Evolutionary conservation across 306 rosid species (phyloP), one percentile per base, ranked within the genome.

Genomic region (Argentina anserina): DNA sequence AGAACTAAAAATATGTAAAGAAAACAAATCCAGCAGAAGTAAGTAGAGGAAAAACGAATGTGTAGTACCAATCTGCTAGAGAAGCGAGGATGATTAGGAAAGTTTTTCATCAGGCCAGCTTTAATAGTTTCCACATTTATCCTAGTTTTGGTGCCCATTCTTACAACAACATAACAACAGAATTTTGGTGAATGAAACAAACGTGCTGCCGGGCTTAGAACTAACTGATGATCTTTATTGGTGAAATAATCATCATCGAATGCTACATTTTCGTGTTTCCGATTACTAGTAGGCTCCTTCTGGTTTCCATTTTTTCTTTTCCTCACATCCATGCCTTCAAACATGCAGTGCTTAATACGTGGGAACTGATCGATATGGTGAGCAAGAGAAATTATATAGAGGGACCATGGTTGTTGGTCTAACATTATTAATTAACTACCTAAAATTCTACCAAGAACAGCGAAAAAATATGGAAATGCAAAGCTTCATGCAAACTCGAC

Each of bases 51-150:
- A 12, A 25, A 43, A n/a, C 33, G n/a, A 41, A 56, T 40, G 9
- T 18, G 52, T 46, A 46, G 9, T 79, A 85, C 96, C 81, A 78
- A 52, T 17, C 14, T 46, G 21, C 21, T 74, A 26, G 81, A 80
- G 86, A 89, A 87, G 65, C 86, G 83, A 53, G 92, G 90, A 68
- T 89, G 96, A 72, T 84, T 78, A 28, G 81, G 79, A 60, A 84
- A 40, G 75, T 84, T 79, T 21, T 80, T 76, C 21, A 42, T 49
- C 8, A 85, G 67, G 23, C 90, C 92, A 31, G 77, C 69, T 73
- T 75, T 87, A 4, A 87, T 59, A 53, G 75, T 64, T 25, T 67
- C 72, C 37, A 78, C 76, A 79, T 80, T 58, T 28, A 89, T 65
- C n/a, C 34, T 74, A 37, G 90, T 85, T 23, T 79, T 72, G 78